Percentiles rank a stretch among this genome's conserved stretches.
Conservation (phyloP, 192 early-diverging fungal species). For the Coemansia sp. region DNA sequence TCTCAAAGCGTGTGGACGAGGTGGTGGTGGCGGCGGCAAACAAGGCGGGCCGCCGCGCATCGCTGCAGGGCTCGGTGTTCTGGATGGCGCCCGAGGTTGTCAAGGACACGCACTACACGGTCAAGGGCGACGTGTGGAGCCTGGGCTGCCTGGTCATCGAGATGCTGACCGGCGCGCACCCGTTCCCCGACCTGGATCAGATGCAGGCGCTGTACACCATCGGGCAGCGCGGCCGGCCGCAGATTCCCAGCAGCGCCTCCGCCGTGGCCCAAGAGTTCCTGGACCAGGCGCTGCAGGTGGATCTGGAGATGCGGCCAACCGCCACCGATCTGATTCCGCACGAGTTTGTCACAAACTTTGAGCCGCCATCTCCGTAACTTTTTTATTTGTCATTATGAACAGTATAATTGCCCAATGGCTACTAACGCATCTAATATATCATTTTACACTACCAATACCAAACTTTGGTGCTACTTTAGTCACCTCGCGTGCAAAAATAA, state of each 20-base stretch:
- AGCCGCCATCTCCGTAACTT: slow-evolving; percentile 25
- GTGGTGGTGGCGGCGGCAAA: slow-evolving; percentile 39
- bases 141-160: slow-evolving; percentile 96
- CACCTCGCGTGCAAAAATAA: too few species aligned
- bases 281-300: slow-evolving; percentile 46
- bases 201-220: slow-evolving; percentile 81
- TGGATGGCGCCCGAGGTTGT: slow-evolving; percentile 99
- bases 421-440: too few species aligned
- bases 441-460: too few species aligned
- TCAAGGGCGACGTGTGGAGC: slow-evolving; percentile 93
- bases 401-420: background rate
- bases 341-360: slow-evolving; percentile 32
- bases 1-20: slow-evolving; percentile 92
- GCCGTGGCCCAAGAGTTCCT: slow-evolving; percentile 44
- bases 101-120: slow-evolving; percentile 86
- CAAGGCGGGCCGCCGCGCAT: slow-evolving; percentile 60
- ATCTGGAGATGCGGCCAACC: slow-evolving; percentile 52
- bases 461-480: too few species aligned
- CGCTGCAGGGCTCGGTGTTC: slow-evolving; percentile 92
- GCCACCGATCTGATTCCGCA: slow-evolving; percentile 48
- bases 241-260: slow-evolving; percentile 46
- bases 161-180: slow-evolving; percentile 96
- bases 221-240: slow-evolving; percentile 42
- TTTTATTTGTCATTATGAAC: background rate
- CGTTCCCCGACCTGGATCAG: slow-evolving; percentile 79